Conservation (phyloP, 352 stramenopile species). For the Pythium sp. region DNA sequence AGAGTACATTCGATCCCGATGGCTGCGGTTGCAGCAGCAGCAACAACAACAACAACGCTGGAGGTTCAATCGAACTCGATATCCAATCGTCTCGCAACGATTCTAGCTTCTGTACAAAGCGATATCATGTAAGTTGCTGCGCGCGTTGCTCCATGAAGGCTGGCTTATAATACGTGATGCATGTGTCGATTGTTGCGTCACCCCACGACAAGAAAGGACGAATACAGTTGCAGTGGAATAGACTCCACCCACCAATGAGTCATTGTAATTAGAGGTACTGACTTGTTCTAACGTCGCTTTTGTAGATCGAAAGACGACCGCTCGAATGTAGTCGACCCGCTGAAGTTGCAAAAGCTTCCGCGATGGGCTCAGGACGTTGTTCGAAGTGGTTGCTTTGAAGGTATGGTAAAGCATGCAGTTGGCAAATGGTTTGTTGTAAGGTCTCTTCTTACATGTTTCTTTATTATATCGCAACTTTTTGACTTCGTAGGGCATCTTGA, state of each 20-base stretch:
- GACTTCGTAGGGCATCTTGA: constrained; percentile 9
- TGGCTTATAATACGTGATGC: neutral
- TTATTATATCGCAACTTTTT: neutral
- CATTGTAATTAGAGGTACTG: neutral
- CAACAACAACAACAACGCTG: neutral
- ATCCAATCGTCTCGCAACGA: constrained; percentile 32
- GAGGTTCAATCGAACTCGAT: neutral
- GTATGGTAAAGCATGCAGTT: constrained; percentile 10
- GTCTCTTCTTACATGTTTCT: neutral
- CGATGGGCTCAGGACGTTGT: constrained; percentile 57
- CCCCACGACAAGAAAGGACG: neutral
- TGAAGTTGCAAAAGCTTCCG: constrained; percentile 41
- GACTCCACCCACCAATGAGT: neutral
- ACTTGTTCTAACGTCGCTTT: neutral
- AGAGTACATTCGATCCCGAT: constrained; percentile 10
- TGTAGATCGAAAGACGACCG: constrained; percentile 1
- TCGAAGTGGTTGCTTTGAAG: constrained; percentile 49
- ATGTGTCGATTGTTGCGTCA: neutral
- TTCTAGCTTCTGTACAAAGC: constrained; percentile 34
- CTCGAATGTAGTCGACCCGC: constrained; percentile 23
- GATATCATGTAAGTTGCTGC: constrained; percentile 34
- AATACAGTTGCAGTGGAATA: neutral
- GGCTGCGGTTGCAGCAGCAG: neutral
- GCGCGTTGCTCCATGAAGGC: neutral
- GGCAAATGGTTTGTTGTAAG: neutral